Percentiles rank a stretch among this genome's conserved stretches.
Conservation (phyloP, 805 yeast genomes). For the Suhomyces pyralidae region DNA sequence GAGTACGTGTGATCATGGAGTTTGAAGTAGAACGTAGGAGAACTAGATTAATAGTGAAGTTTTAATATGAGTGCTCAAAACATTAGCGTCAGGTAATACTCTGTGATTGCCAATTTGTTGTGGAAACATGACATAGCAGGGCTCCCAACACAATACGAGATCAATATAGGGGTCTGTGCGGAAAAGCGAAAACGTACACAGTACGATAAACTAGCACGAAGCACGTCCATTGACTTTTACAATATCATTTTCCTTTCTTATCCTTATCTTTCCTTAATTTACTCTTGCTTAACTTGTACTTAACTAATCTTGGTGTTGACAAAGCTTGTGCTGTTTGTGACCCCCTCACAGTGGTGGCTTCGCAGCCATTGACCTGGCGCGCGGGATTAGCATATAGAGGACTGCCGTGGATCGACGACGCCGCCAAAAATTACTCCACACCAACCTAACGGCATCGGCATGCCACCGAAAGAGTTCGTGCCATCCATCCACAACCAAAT, state of each 20-base stretch:
- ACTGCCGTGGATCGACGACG: not conserved
- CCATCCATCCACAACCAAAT: not conserved
- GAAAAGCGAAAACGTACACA: not conserved
- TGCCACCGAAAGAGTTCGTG: not conserved
- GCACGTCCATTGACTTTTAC: not conserved
- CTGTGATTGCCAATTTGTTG: not conserved
- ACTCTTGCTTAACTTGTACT: no score
- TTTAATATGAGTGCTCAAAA: no score
- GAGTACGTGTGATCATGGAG: no score
- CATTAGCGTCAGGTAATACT: not conserved
- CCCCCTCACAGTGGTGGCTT: not conserved
- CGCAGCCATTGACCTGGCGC: conserved; percentile 1
- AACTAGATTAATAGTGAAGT: no score
- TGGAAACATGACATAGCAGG: not conserved
- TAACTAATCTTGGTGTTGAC: not conserved
- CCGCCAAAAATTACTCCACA: not conserved
- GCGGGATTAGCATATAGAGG: not conserved
- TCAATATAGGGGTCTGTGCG: not conserved
- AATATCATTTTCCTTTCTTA: not conserved
- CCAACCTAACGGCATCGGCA: not conserved
- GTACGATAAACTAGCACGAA: not conserved
- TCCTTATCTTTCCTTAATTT: no score
- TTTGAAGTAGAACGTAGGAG: no score
- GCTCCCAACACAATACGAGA: not conserved
- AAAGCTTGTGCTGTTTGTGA: not conserved